Evolutionary conservation across 2,329 filamentous ascomycete genomes (phyloP).

Genomic region (Epichloe baconii): DNA sequence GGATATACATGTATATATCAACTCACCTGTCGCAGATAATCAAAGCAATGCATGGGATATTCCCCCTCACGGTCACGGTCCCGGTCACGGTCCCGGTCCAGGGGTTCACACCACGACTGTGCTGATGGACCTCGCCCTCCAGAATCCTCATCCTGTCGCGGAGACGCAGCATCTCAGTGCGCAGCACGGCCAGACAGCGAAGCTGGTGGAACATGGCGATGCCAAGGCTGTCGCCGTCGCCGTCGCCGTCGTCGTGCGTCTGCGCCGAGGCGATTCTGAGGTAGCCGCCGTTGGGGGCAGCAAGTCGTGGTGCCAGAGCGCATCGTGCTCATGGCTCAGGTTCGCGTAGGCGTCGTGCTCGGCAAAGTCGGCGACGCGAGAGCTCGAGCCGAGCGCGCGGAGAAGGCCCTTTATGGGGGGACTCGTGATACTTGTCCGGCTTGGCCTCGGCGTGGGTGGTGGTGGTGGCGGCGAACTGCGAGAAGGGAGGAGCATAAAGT

Average conservation of each 20-base stretch:
- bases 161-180: constrained; percentile 1
- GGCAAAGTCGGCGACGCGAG: neutral
- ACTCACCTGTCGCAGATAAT: constrained; percentile 6
- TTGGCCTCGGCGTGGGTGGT: neutral
- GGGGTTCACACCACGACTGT: no score
- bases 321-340: constrained; percentile 1
- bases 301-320: neutral
- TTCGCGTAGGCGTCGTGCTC: neutral
- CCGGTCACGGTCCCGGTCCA: neutral
- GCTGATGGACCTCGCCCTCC: neutral
- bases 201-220: constrained; percentile 7
- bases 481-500: constrained; percentile 6
- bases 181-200: constrained; percentile 3
- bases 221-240: neutral
- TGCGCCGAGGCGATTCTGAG: neutral
- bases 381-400: neutral
- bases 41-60: constrained; percentile 2
- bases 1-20: neutral
- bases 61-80: neutral
- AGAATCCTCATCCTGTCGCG: neutral
- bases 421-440: neutral
- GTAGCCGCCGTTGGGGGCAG: neutral
- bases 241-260: neutral
- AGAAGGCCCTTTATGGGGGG: neutral
- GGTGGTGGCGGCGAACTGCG: neutral